Conservation (phyloP, 805 yeast genomes). For the Wickerhamiella sergipiensis region DNA sequence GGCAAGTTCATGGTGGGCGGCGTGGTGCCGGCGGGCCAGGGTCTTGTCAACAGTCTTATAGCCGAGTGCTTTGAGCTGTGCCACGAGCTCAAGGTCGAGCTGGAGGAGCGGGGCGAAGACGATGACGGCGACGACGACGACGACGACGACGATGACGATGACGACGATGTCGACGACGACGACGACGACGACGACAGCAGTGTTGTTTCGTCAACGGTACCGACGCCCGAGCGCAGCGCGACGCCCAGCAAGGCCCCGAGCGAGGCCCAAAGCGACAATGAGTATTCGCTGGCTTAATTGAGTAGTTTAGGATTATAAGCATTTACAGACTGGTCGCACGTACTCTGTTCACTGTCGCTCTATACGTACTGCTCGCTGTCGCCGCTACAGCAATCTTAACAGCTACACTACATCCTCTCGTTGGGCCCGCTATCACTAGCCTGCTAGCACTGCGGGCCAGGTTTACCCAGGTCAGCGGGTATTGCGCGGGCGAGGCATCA, state of each 20-base stretch:
- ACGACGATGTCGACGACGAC: constrained; percentile 8
- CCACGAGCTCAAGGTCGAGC: constrained; percentile 60
- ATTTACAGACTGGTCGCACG: too few species aligned
- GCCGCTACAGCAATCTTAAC: too few species aligned
- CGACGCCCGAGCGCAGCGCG: neutral
- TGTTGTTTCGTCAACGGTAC: neutral
- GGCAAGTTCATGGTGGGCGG: constrained; percentile 85
- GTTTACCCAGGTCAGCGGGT: too few species aligned
- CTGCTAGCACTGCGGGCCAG: neutral
- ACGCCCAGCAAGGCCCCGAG: neutral
- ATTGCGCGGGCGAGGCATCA: constrained; percentile 30
- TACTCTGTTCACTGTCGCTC: too few species aligned
- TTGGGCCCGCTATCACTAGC: too few species aligned
- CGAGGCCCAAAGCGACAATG: neutral
- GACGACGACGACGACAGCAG: constrained; percentile 7
- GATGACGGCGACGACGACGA: constrained; percentile 6
- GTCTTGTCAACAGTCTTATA: constrained; percentile 75
- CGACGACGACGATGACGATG: constrained; percentile 11
- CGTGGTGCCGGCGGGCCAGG: constrained; percentile 96
- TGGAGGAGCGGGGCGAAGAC: constrained; percentile 16
- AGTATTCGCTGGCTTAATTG: neutral
- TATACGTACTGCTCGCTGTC: too few species aligned
- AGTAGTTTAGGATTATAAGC: too few species aligned
- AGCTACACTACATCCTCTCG: too few species aligned
- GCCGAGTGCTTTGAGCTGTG: constrained; percentile 91